Evolutionary conservation across 441 rosid genomes (phyloP), one percentile per base, ranked within the genome.

Genomic region (Sinapis alba): DNA sequence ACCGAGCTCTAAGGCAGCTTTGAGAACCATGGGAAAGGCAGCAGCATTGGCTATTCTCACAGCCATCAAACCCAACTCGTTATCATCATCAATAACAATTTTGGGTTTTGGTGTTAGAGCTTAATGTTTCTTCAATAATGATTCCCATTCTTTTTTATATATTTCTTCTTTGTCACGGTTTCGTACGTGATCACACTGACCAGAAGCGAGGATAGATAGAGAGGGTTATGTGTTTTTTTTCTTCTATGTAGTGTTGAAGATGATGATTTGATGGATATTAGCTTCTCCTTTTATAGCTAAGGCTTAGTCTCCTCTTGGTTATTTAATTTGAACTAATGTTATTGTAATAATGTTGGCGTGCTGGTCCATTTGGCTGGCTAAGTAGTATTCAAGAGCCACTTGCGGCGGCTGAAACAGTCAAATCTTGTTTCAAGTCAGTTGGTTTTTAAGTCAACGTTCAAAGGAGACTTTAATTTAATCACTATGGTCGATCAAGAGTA

Each of bases 11-110:
- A 81, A 62, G 7, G 79, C 53, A 1, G 74, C 69, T 58, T 78
- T 81, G 5, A 81, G 78, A 19, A 74, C 81, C 81, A 81, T 81
- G 0, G 81, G 84, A 56, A 81, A 68, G 12, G 69, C 60, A 0
- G 57, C 79, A 0, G 68, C 73, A 16, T 74, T 69, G 15, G 79
- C 71, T 19, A 68, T 20, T 28, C 64, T 60, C 43, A 60, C 64
- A 23, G 64, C 64, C 64, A 60, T 60, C 41, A 60, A 8, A 0
- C 64, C 64, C 23, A 60, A 60, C 41, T 60, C 64, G 19, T 60
- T 60, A 30, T 60, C 41, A 30, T 68, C 62, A 53, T 68, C 72
- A 20, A 47, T 13, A n/a, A 53, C 72, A 47, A 2, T 16, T 16
- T 50, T 15, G 38, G 16, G 62, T 67, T 36, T 62, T 28, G 19